phyloP scores from a whole-genome alignment of 1,139 yeast genomes.

The Protomyces pachydermus region DNA sequence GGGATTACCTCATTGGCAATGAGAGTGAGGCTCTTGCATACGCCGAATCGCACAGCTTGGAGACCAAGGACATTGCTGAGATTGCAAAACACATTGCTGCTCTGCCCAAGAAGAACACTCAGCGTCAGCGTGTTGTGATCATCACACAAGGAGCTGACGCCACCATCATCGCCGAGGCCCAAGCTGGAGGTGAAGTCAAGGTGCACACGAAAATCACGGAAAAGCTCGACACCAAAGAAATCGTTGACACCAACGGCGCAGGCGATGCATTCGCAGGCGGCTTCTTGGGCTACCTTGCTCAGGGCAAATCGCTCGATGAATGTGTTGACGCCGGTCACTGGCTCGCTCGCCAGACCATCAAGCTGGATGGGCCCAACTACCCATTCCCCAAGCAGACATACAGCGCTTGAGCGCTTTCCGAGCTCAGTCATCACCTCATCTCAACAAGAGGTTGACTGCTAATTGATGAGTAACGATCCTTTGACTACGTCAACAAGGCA shows the following conservation, averaged over 20 bases:
- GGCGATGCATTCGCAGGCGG: conserved; percentile 99
- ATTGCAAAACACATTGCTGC: conserved; percentile 79
- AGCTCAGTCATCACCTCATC: too few species aligned
- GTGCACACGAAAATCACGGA: conserved; percentile 62
- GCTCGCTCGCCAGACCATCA: conserved; percentile 89
- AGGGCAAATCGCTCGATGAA: conserved; percentile 57
- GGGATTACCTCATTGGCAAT: conserved; percentile 88
- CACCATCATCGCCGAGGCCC: conserved; percentile 61
- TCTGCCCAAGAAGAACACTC: conserved; percentile 67
- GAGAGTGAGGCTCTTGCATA: conserved; percentile 96
- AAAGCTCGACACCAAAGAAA: conserved; percentile 58
- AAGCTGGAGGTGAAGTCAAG: conserved; percentile 40
- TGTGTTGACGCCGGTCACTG: conserved; percentile 88
- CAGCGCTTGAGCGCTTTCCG: conserved; percentile 3
- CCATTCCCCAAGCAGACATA: conserved; percentile 22
- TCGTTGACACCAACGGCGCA: conserved; percentile 96
- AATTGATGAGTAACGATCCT: too few species aligned
- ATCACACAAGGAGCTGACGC: conserved; percentile 83
- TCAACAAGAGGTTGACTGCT: too few species aligned
- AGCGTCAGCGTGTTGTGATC: conserved; percentile 67
- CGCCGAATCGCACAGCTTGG: conserved; percentile 68
- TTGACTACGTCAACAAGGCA: too few species aligned
- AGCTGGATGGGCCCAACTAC: conserved; percentile 72
- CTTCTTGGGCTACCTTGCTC: conserved; percentile 80
- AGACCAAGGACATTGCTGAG: conserved; percentile 59